phyloP scores from a whole-genome alignment of 768 basidiomycete genomes.

The Amanita pseudoporphyria region DNA sequence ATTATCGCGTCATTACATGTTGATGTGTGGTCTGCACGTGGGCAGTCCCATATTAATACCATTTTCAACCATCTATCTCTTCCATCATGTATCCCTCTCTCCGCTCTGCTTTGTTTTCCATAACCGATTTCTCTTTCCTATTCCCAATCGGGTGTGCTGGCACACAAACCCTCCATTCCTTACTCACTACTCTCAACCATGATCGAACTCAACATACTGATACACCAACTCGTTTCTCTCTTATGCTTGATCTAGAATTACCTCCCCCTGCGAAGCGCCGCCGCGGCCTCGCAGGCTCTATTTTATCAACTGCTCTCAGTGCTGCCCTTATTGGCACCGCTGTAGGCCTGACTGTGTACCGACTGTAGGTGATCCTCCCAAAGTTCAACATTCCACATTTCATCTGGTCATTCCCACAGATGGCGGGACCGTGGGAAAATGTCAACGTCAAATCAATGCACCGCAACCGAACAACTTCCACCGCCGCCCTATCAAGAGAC shows the following conservation, averaged over 20 bases:
- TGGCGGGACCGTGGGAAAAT: constrained; percentile 73
- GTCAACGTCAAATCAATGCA: constrained; percentile 20
- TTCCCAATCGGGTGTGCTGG: constrained; percentile 1
- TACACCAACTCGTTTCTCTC: constrained; percentile 26
- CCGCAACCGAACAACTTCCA: constrained; percentile 14
- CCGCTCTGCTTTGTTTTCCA: not conserved
- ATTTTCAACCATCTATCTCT: constrained; percentile 7
- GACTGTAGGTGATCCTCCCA: constrained; percentile 53
- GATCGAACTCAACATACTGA: constrained; percentile 9
- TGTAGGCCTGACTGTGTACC: constrained; percentile 79
- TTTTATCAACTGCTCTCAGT: constrained; percentile 76
- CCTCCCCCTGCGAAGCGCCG: constrained; percentile 72
- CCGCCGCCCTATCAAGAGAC: constrained; percentile 19
- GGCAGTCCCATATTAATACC: constrained; percentile 6
- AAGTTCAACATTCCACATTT: not conserved
- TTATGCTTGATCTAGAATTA: constrained; percentile 54
- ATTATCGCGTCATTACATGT: constrained; percentile 7
- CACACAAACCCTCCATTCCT: constrained; percentile 8
- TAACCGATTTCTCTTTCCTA: constrained; percentile 5
- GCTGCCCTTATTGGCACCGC: constrained; percentile 83
- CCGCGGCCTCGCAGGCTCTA: constrained; percentile 71
- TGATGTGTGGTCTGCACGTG: constrained; percentile 15
- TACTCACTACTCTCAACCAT: constrained; percentile 8
- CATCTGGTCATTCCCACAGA: constrained; percentile 24
- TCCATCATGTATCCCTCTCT: constrained; percentile 11